Percentiles rank a stretch among this genome's conserved stretches.
phyloP scores from a whole-genome alignment of 495 filamentous ascomycete genomes.

The Aspergillus nidulans region DNA sequence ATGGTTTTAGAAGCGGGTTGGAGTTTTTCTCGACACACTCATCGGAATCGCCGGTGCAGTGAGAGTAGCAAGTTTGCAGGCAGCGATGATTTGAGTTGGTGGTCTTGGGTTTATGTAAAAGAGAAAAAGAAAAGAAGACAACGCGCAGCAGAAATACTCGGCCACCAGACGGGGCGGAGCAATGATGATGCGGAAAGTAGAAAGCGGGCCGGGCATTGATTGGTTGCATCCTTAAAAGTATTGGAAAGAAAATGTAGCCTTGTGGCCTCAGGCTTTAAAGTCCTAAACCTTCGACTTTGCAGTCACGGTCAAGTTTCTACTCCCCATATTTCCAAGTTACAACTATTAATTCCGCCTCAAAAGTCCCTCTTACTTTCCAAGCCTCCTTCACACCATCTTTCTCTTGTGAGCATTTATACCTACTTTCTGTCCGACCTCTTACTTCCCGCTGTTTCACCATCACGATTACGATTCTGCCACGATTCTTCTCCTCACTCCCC shows the following conservation, averaged over 20 bases:
- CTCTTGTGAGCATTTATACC: conserved; percentile 2
- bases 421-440: conserved; percentile 10
- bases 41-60: conserved; percentile 85
- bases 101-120: conserved; percentile 62
- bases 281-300: conserved; percentile 2
- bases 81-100: conserved; percentile 93
- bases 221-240: conserved; percentile 24
- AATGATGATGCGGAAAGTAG: conserved; percentile 30
- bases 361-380: conserved; percentile 1
- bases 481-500: conserved; percentile 14
- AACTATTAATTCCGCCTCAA: conserved; percentile 4
- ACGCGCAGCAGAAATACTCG: conserved; percentile 11
- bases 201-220: conserved; percentile 26
- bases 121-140: conserved; percentile 18
- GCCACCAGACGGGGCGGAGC: conserved; percentile 17
- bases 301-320: not conserved
- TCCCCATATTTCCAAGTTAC: conserved; percentile 7
- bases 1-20: conserved; percentile 96
- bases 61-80: conserved; percentile 46
- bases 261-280: conserved; percentile 5
- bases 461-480: conserved; percentile 23
- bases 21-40: conserved; percentile 74
- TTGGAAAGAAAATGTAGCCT: conserved; percentile 16
- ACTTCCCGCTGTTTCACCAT: conserved; percentile 14
- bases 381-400: not conserved